Evolutionary conservation across 2,329 filamentous ascomycete genomes (phyloP).

Genomic region (Phaeosphaeriaceae sp.): DNA sequence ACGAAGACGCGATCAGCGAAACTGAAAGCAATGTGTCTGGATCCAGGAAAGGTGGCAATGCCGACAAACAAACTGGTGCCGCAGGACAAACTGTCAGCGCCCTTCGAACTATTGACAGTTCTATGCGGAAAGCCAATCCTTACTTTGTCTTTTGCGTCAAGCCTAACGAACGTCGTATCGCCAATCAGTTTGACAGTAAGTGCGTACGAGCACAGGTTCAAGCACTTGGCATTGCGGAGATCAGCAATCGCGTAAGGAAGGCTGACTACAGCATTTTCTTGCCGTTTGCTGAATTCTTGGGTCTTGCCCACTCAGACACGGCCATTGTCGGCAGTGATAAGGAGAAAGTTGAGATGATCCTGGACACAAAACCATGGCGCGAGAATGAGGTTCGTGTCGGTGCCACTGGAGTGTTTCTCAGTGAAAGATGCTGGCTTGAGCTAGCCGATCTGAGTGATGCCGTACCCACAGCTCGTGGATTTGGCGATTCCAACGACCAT

Average conservation of each 20-base stretch:
- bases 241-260: constrained; percentile 89
- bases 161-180: constrained; percentile 94
- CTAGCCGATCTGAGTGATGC: constrained; percentile 74
- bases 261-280: constrained; percentile 96
- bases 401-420: constrained; percentile 92
- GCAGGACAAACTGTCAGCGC: constrained; percentile 91
- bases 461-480: constrained; percentile 56
- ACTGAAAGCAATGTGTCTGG: constrained; percentile 51
- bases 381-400: constrained; percentile 89
- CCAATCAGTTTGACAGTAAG: constrained; percentile 99
- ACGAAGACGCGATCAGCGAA: constrained; percentile 59
- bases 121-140: constrained; percentile 84
- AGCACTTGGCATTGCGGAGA: constrained; percentile 94
- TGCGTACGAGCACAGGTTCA: constrained; percentile 95
- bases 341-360: constrained; percentile 89
- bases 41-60: constrained; percentile 46
- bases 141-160: constrained; percentile 98
- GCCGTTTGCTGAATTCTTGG: constrained; percentile 94
- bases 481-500: constrained; percentile 54
- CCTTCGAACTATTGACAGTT: constrained; percentile 89
- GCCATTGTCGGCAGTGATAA: constrained; percentile 89
- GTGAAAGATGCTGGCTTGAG: constrained; percentile 94
- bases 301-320: constrained; percentile 82
- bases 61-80: constrained; percentile 76
- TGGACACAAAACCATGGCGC: constrained; percentile 93